Base-by-base conservation (phyloP, 2,329 filamentous ascomycete species). In the Alternaria sp. region DNA sequence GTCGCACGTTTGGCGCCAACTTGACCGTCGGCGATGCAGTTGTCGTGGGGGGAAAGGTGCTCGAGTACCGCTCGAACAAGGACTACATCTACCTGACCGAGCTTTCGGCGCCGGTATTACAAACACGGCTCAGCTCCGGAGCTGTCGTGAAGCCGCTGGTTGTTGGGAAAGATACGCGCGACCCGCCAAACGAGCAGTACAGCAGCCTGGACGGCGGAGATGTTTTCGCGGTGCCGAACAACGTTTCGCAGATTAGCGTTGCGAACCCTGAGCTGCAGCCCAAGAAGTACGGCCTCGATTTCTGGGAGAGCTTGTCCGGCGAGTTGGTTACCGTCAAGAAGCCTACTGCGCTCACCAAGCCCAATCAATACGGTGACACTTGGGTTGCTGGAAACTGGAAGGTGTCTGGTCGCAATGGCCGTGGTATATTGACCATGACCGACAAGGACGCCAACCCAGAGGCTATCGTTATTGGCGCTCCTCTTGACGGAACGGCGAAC, bases 221-320 rank as follows among this genome's bases (percentile, higher is more conserved):
- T 71, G 79, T 91, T 36, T 90, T 90, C 61, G 83, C 78, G 1
- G 78, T 89, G 4, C 89, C 89, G 10, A 90, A 89, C 69, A 88
- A 86, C 60, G 78, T 79, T 37, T 83, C 79, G 61, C 81, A 82
- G 63, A 71, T 91, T 37, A 88, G 87, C 2, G 78, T 74, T 5
- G 78, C 72, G 33, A 91, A 91, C 71, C 88, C 88, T 0, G 78
- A 79, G 13, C 81, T 91, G 37, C 74, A 88, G 60, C 88, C 88
- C 2, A 77, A 78, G 23, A 77, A 79, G 40, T 91, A 88, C 68
- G 89, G 89, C 2, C 79, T 91, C 29, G 89, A 91, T 73, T 92
- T 91, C 71, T 91, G 89, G 89, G 87, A 91, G 81, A 88, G 84
- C 61, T 76, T 91, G 57, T 81, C 80, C 53, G 89, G 88, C 28